A percentile compares a stretch with the other conserved stretches of the same genome.
These are phyloP conservation scores for Podospora comata DNA, from an alignment of 495 filamentous ascomycete species.

Conservation along the genomic window DNA sequence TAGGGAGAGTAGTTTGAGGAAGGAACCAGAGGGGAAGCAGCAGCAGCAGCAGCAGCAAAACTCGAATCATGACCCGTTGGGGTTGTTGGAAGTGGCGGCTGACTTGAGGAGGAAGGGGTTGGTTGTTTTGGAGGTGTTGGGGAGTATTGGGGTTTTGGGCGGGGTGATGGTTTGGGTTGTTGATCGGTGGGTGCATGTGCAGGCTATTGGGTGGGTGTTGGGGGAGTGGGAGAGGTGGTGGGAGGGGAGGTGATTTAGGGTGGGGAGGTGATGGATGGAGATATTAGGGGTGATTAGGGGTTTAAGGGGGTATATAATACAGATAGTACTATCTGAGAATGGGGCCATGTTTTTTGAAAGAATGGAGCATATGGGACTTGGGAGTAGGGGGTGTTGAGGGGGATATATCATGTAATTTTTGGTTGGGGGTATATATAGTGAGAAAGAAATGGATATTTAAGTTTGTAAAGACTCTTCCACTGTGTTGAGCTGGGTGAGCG, in stretches of 20 bases:
- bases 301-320: background rate
- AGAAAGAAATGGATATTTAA: too few species aligned
- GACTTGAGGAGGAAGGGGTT: constrained; percentile 63
- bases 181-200: constrained; percentile 30
- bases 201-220: constrained; percentile 25
- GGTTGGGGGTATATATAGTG: too few species aligned
- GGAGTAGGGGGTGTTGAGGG: too few species aligned
- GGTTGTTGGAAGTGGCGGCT: constrained; percentile 67
- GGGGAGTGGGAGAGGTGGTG: constrained; percentile 35
- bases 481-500: too few species aligned
- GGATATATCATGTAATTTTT: too few species aligned
- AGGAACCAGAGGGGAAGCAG: constrained; percentile 30
- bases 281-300: background rate
- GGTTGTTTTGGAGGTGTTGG: constrained; percentile 73
- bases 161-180: constrained; percentile 64
- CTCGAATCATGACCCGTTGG: constrained; percentile 65
- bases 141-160: constrained; percentile 68
- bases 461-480: too few species aligned
- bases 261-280: too few species aligned
- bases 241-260: constrained; percentile 11
- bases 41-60: constrained; percentile 43
- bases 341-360: too few species aligned
- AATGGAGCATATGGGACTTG: too few species aligned
- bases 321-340: too few species aligned
- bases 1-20: background rate